Base-by-base conservation (phyloP, 768 basidiomycete species). In the Butyriboletus loyo region DNA sequence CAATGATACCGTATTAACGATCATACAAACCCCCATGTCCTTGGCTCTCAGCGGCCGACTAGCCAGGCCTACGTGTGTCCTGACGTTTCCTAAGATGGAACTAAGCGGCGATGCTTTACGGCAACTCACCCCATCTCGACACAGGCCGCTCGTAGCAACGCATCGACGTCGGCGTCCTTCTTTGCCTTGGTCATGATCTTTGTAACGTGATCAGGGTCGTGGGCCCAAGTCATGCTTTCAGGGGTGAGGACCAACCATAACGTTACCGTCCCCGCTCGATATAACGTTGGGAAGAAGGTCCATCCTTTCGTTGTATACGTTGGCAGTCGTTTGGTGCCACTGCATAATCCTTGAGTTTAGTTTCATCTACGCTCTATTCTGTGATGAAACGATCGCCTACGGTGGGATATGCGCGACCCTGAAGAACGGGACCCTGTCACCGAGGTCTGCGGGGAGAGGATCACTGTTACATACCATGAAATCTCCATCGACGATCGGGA, bases 1-100 rank as follows among this genome's bases (percentile, higher is more conserved):
- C 62, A 82, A 73, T 21, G 82, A 85, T 11, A 82, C 74, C 25
- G 79, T 81, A 38, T 77, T 79, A 3, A 74, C 70, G 15, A 83
- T 73, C 34, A 83, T 74, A 32, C 68, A 74, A 30, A 67, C 58
- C 25, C 72, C 62, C 15, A 72, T 64, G 22, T 75, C 63, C 34
- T 62, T 60, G 15, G 71, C 69, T 2, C 64, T 62, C 5, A 80
- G 56, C 5, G 81, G 80, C 7, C 74, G 65, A 19, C 62, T 67
- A 31, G 75, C 78, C 17, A 72, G 43, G 15, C 79, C 81, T 25
- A 77, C 80, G 25, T 70, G 66, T 0, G 80, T 80, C 7, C 69
- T 69, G 25, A n/a, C 22, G 4, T 22, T 9, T 30, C 32, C 25
- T 45, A 36, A 52, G 46, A 52, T 32, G 21, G 15, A 25, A 17